phyloP scores from a whole-genome alignment of 345 rosid species.

The Isatis tinctoria region DNA sequence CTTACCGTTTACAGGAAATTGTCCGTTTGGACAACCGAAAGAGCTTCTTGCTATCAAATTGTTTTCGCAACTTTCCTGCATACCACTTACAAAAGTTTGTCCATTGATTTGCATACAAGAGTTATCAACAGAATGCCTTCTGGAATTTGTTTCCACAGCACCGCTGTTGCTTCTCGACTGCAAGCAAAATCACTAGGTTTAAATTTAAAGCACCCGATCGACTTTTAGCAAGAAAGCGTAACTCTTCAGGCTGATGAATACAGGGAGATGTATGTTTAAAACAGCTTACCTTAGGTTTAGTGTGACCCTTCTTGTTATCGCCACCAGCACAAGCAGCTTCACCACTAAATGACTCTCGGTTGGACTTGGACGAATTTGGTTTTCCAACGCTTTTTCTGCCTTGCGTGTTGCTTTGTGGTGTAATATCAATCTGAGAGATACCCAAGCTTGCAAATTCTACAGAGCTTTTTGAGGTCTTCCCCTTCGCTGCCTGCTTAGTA shows the following conservation, averaged over 20 bases:
- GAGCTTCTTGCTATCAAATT: slow-evolving; percentile 37
- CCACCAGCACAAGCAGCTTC: slow-evolving; percentile 26
- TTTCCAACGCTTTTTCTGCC: slow-evolving; percentile 47
- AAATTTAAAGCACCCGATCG: not conserved
- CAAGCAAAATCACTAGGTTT: slow-evolving; percentile 22
- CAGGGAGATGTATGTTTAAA: not conserved
- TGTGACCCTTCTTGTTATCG: slow-evolving; percentile 33
- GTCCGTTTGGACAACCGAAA: slow-evolving; percentile 28
- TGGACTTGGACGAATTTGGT: slow-evolving; percentile 34
- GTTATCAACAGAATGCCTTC: slow-evolving; percentile 36
- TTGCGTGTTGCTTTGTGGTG: slow-evolving; percentile 37
- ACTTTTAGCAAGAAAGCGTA: not conserved
- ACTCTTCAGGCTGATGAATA: not conserved
- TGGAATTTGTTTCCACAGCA: slow-evolving; percentile 37
- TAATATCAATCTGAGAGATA: slow-evolving; percentile 35
- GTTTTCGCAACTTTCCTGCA: slow-evolving; percentile 34
- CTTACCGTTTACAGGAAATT: slow-evolving; percentile 27
- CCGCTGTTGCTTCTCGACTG: slow-evolving; percentile 39
- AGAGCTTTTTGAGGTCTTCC: slow-evolving; percentile 28
- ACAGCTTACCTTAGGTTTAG: slow-evolving; percentile 45
- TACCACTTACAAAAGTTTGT: slow-evolving; percentile 27
- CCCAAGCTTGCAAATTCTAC: slow-evolving; percentile 28
- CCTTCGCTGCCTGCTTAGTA: slow-evolving; percentile 31
- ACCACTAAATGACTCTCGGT: slow-evolving; percentile 38
- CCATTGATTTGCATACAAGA: slow-evolving; percentile 31